These are phyloP conservation scores for Schwanniomyces vanrijiae DNA, from an alignment of 805 yeast species.

Conservation along the genomic window DNA sequence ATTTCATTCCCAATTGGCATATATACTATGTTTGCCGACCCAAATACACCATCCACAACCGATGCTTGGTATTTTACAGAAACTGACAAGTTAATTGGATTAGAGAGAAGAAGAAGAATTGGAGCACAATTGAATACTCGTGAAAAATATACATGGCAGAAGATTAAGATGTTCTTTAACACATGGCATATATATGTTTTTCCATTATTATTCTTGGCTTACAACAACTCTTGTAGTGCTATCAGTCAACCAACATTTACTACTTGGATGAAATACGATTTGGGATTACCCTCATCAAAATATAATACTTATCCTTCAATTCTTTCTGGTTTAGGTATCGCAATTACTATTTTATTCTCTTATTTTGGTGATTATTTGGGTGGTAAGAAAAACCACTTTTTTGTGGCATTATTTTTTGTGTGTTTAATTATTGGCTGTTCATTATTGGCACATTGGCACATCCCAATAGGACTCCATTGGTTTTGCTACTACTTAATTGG, in stretches of 20 bases:
- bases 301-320: slow-evolving; percentile 35
- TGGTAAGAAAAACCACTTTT: slow-evolving; percentile 34
- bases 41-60: slow-evolving; percentile 36
- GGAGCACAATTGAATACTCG: slow-evolving; percentile 44
- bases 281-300: slow-evolving; percentile 24
- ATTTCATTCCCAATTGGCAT: slow-evolving; percentile 33
- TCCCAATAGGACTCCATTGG: slow-evolving; percentile 52
- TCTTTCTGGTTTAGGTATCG: slow-evolving; percentile 27
- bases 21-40: slow-evolving; percentile 31
- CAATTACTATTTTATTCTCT: slow-evolving; percentile 20
- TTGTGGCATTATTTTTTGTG: slow-evolving; percentile 37
- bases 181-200: slow-evolving; percentile 52
- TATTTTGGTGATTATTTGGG: slow-evolving; percentile 32
- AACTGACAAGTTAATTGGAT: slow-evolving; percentile 41
- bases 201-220: slow-evolving; percentile 38
- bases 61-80: slow-evolving; percentile 30
- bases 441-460: slow-evolving; percentile 47
- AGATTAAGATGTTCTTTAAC: slow-evolving; percentile 40
- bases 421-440: slow-evolving; percentile 42
- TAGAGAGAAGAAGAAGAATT: slow-evolving; percentile 44
- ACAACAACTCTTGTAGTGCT: slow-evolving; percentile 35
- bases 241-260: slow-evolving; percentile 35
- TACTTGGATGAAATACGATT: slow-evolving; percentile 33
- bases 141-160: slow-evolving; percentile 39
- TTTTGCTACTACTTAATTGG: slow-evolving; percentile 48